These are phyloP conservation scores for Alternaria incomplexa DNA, from an alignment of 2,329 filamentous ascomycete species.

Conservation along the genomic window DNA sequence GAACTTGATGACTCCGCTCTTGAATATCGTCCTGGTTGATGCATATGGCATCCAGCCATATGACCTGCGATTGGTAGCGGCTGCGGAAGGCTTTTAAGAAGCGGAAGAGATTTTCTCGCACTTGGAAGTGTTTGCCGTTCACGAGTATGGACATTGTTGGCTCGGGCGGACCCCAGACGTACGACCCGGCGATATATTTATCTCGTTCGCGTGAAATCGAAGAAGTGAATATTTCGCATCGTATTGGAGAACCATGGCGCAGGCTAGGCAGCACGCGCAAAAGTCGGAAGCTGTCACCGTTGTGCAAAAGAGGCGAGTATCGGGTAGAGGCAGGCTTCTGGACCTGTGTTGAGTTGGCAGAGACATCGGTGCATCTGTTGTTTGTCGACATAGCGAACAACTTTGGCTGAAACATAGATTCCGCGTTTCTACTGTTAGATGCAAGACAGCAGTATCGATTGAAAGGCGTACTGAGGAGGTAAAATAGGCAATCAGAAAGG, in stretches of 20 bases:
- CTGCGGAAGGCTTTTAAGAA: neutral
- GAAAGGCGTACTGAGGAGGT: too few relatives aligned
- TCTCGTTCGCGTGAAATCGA: neutral
- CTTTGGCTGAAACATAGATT: neutral
- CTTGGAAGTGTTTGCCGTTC: neutral
- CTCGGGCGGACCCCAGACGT: neutral
- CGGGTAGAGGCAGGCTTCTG: neutral
- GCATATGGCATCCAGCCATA: neutral
- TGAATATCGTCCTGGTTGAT: neutral
- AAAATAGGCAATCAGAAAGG: too few relatives aligned
- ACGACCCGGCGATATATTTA: neutral
- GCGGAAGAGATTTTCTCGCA: neutral
- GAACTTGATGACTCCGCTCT: neutral
- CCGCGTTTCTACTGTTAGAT: neutral
- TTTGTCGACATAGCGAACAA: neutral
- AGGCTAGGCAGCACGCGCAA: neutral
- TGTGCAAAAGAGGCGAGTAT: neutral
- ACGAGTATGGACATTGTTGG: neutral
- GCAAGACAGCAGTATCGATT: neutral
- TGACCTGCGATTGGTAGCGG: neutral
- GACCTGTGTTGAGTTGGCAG: neutral
- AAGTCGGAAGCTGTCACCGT: neutral
- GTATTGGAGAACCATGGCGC: neutral
- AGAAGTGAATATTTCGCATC: neutral
- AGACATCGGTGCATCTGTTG: neutral